A percentile compares a stretch with the other conserved stretches of the same genome.
Conservation (phyloP, 305 asterid species). For the Solanum hybrid region DNA sequence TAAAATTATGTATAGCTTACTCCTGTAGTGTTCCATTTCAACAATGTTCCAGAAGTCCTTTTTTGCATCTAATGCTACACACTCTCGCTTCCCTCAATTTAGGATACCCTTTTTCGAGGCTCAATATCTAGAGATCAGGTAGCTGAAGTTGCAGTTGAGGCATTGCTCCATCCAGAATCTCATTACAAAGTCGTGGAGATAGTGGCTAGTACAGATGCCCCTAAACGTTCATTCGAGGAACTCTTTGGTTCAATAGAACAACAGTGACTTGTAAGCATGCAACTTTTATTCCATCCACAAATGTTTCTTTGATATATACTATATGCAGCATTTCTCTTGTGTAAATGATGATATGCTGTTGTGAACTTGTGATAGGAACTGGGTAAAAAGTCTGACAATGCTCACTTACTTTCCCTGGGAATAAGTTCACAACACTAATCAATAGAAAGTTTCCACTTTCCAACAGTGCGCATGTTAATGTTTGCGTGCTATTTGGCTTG, state of each 20-base stretch:
- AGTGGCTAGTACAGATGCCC: conserved; percentile 69
- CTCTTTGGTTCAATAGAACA: conserved; percentile 65
- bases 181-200: conserved; percentile 77
- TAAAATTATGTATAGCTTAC: conserved; percentile 11
- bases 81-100: not conserved
- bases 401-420: not conserved
- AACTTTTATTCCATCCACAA: not conserved
- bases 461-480: not conserved
- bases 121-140: conserved; percentile 88
- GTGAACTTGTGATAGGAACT: not conserved
- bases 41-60: not conserved
- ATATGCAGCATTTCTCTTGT: not conserved
- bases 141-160: conserved; percentile 86
- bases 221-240: conserved; percentile 60
- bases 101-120: conserved; percentile 82
- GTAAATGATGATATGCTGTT: not conserved
- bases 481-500: not conserved
- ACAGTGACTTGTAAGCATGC: conserved; percentile 20
- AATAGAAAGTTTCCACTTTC: not conserved
- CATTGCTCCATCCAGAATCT: conserved; percentile 60
- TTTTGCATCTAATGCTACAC: no score
- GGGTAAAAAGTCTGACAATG: not conserved
- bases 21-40: not conserved
- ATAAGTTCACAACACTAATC: not conserved
- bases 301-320: not conserved